A percentile compares a stretch with the other conserved stretches of the same genome.
These are phyloP conservation scores for Monilinia laxa DNA, from an alignment of 2,329 filamentous ascomycete species.

Conservation along the genomic window DNA sequence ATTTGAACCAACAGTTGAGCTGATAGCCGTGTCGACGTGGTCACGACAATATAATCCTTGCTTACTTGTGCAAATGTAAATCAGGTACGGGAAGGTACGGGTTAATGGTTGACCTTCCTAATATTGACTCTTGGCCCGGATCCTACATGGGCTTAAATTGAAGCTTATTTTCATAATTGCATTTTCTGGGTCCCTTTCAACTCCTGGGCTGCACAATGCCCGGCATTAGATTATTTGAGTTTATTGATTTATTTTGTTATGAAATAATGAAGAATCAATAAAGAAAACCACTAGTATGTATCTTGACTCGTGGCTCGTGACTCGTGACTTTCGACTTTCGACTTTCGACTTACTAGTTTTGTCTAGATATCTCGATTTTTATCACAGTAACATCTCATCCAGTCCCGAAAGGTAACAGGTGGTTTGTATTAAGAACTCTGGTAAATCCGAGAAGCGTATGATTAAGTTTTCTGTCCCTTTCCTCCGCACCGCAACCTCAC, in stretches of 20 bases:
- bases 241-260: background rate
- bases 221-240: background rate
- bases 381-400: too few relatives aligned
- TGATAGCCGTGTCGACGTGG: background rate
- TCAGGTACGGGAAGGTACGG: background rate
- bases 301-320: too few relatives aligned
- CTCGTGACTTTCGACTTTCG: too few relatives aligned
- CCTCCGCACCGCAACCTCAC: too few relatives aligned
- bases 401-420: too few relatives aligned
- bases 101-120: slow-evolving; percentile 6
- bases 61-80: background rate
- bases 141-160: background rate
- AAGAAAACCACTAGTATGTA: too few relatives aligned
- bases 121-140: background rate
- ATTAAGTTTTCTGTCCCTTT: too few relatives aligned
- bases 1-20: background rate
- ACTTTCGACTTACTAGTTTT: too few relatives aligned
- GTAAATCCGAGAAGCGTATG: too few relatives aligned
- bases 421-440: too few relatives aligned
- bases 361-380: too few relatives aligned
- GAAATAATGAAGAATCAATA: background rate
- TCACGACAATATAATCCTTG: background rate
- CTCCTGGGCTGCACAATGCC: background rate
- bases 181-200: background rate
- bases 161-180: slow-evolving; percentile 13